These are phyloP conservation scores for Corynascus novoguineensis DNA, from an alignment of 495 filamentous ascomycete species.

Conservation along the genomic window DNA sequence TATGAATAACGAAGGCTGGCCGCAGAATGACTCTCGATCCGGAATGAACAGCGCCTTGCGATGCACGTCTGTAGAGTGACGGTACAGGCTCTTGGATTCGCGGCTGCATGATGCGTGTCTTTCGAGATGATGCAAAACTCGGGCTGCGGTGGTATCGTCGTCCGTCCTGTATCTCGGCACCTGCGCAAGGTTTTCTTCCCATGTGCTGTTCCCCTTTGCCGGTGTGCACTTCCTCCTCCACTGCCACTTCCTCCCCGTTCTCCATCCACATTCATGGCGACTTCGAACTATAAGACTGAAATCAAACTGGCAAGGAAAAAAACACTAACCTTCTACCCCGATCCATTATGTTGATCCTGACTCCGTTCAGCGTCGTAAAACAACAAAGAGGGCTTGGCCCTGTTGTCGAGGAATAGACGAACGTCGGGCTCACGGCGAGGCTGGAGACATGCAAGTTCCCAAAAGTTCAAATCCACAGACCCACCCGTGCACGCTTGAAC, in stretches of 20 bases:
- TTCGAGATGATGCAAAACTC: too few relatives aligned
- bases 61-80: too few relatives aligned
- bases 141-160: too few relatives aligned
- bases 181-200: too few relatives aligned
- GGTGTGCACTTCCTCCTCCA: not conserved
- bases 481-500: too few relatives aligned
- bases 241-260: not conserved
- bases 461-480: not conserved
- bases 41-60: too few relatives aligned
- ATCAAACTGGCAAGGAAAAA: constrained; percentile 13
- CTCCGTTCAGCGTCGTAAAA: not conserved
- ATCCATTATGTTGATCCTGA: constrained; percentile 16
- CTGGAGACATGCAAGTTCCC: not conserved
- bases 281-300: constrained; percentile 1
- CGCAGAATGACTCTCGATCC: too few relatives aligned
- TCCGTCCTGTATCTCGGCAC: too few relatives aligned
- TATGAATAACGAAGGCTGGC: too few relatives aligned
- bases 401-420: not conserved
- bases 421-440: not conserved
- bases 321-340: constrained; percentile 37
- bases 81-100: too few relatives aligned
- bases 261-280: not conserved
- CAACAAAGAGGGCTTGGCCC: not conserved
- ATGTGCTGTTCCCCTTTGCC: too few relatives aligned
- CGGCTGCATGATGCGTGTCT: too few relatives aligned